Percentiles rank a stretch among this genome's conserved stretches.
Conservation (phyloP, 176 grass and related monocot species). For the Avena atlantica region DNA sequence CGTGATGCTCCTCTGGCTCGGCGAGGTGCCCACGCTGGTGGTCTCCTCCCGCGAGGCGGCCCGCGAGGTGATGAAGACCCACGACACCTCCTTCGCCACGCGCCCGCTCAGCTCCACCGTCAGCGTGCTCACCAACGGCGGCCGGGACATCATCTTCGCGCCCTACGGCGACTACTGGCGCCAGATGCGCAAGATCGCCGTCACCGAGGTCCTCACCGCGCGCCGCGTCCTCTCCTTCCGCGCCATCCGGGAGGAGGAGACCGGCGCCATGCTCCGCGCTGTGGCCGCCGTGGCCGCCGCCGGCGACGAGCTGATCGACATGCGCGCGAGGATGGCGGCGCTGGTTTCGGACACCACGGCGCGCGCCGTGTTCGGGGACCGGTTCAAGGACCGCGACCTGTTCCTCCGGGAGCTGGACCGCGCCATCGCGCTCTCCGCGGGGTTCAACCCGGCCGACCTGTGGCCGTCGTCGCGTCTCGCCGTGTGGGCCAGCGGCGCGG, state of each 20-base stretch:
- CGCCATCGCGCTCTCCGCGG: no score
- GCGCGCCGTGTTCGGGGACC: no score
- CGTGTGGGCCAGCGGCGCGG: no score
- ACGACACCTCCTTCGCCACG: constrained; percentile 51
- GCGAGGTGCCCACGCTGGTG: constrained; percentile 61
- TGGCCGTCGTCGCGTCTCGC: no score
- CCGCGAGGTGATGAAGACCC: constrained; percentile 63
- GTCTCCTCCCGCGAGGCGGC: constrained; percentile 58
- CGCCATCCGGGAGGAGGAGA: constrained; percentile 60
- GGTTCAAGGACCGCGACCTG: no score
- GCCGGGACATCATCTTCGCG: constrained; percentile 57
- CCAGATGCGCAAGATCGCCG: constrained; percentile 58
- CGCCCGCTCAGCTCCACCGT: constrained; percentile 55
- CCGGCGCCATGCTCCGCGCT: constrained; percentile 15
- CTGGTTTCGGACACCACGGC: no score
- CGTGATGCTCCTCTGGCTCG: constrained; percentile 63
- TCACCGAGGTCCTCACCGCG: constrained; percentile 59
- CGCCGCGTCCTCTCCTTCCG: constrained; percentile 54
- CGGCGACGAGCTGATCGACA: no score
- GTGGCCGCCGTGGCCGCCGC: no score
- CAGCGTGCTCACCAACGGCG: constrained; percentile 38
- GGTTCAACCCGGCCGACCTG: no score
- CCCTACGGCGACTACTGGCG: constrained; percentile 73
- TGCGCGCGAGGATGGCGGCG: no score
- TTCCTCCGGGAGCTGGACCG: no score